Percentiles rank a stretch among this genome's conserved stretches.
Evolutionary conservation across 169 alveolate genomes (phyloP).

Genomic region (Fabrea salina): DNA sequence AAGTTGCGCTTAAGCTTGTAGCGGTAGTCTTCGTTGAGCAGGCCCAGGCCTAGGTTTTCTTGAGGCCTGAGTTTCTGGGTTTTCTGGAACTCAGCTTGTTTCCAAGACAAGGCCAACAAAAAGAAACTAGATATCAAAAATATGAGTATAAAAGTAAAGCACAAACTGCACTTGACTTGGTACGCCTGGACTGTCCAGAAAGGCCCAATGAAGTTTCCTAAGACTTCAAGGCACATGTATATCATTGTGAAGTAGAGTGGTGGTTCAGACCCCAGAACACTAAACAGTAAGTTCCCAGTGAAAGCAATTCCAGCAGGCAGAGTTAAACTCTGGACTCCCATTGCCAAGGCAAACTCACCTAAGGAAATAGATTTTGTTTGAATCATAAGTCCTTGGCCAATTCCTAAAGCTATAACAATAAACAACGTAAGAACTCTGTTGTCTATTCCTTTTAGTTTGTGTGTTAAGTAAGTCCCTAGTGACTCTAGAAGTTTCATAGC

Average conservation of each 20-base stretch:
- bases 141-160: slow-evolving; percentile 1
- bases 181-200: slow-evolving; percentile 19
- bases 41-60: no score
- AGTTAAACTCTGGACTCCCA: background rate
- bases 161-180: background rate
- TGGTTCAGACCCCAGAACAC: background rate
- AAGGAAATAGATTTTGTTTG: background rate
- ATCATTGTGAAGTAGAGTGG: background rate
- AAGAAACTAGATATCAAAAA: no score
- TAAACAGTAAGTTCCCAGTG: background rate
- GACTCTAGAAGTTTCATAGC: background rate
- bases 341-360: background rate
- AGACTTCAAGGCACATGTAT: background rate
- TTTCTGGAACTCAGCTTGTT: no score
- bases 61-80: no score
- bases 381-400: background rate
- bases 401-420: background rate
- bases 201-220: slow-evolving; percentile 13
- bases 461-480: background rate
- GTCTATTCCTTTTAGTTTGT: background rate
- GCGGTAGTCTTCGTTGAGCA: no score
- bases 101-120: no score
- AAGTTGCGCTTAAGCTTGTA: no score
- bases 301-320: background rate
- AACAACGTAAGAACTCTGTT: background rate